Base-by-base conservation (phyloP, 768 basidiomycete species). In the Serendipita indica region DNA sequence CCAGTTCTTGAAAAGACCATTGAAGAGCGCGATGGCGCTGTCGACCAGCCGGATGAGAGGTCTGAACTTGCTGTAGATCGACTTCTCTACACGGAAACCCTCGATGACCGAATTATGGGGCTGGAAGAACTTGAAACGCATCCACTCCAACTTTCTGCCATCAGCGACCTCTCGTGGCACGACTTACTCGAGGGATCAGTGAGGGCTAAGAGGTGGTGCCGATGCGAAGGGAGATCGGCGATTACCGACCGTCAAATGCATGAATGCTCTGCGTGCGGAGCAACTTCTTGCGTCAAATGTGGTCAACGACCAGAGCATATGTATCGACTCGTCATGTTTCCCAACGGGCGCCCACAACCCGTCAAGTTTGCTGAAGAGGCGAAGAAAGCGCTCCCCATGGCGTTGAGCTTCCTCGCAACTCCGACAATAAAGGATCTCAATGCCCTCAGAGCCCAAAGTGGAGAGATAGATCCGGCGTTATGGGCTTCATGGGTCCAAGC, bases 291-390 rank as follows among this genome's bases (percentile, higher is more conserved):
- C 72, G 76, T 77, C 63, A 84, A 83, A 67, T 94, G 91, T 66
- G 88, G 87, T 39, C 91, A 90, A 27, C 82, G 89, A 63, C 93
- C 93, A 0, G 87, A 92, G 64, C 93, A 97, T 69, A 85, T 83
- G 63, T 81, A 80, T 62, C 67, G 69, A 18, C 69, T 73, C 0
- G 77, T 88, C 57, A 79, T 84, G 62, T 63, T 78, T 27, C 66
- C 70, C 7, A 67, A 79, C 46, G 74, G 78, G 16, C 83, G 93
- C n/a, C 67, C 87, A 6, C 72, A 77, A 3, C 92, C 93, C 1
- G 74, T 77, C 12, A 73, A 76, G 6, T 96, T 94, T 67, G 79
- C 82, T n/a, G 79, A 78, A 65, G 75, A 79, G 62, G 75, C 94
- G 58, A 92, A 89, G 68, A 77, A 83, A 1, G 74, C 79, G 3